These are phyloP conservation scores for Quercus phellos DNA, from an alignment of 331 rosid species.

Conservation along the genomic window DNA sequence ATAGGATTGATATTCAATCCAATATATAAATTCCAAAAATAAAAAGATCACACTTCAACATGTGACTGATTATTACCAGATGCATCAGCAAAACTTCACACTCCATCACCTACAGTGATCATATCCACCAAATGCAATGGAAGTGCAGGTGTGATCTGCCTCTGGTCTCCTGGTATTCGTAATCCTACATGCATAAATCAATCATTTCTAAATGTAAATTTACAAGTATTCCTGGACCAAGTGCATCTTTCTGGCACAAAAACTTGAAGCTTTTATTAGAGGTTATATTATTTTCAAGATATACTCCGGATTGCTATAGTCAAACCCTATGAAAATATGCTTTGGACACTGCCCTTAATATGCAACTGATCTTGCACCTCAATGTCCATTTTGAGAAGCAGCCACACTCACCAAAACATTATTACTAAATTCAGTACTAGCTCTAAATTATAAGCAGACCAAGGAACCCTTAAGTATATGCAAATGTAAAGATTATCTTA, in stretches of 20 bases:
- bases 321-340: background rate
- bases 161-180: constrained; percentile 62
- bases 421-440: background rate
- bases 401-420: background rate
- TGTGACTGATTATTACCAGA: constrained; percentile 41
- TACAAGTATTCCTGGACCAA: background rate
- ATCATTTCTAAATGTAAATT: constrained; percentile 8
- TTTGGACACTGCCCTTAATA: background rate
- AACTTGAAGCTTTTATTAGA: background rate
- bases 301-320: background rate
- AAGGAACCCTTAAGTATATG: background rate
- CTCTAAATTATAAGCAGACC: background rate
- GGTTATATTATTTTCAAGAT: background rate
- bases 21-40: background rate
- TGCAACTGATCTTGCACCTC: background rate
- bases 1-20: background rate
- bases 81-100: constrained; percentile 50
- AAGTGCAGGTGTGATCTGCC: constrained; percentile 70
- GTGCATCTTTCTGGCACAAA: background rate
- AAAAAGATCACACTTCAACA: background rate
- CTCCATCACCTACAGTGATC: constrained; percentile 48
- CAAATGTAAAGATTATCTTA: background rate
- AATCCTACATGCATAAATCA: constrained; percentile 46
- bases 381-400: background rate
- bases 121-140: constrained; percentile 84